Base-by-base conservation (phyloP, 1,139 yeast species). In the Pichia sp. region DNA sequence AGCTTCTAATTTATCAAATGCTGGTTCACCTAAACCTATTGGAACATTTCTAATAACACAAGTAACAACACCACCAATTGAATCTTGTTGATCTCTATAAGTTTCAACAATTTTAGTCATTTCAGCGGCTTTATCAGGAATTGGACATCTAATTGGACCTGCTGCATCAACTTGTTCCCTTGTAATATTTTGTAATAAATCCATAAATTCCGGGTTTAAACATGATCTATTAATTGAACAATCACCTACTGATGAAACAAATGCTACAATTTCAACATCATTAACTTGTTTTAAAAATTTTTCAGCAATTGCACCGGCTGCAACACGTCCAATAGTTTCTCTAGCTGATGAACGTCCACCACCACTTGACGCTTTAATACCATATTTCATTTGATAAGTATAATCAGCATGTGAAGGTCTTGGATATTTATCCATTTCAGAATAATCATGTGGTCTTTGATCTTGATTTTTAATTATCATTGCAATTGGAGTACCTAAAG, bases 231-330 rank as follows among this genome's bases (percentile, higher is more conserved):
- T 73, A 78, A 89, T 83, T 55, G 82, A 70, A 43, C 86, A 73
- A 31, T 74, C 72, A 32, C 98, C 98, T 52, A 92, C 95, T 50
- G 87, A 84, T 20, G 95, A 79, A 30, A 92, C 97, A 68, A 94
- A 92, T 0, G 97, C 98, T 34, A 92, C 97, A 59, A 92, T 87
- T 66, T 94, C 98, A 40, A 92, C 94, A 49, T 79, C 78, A 62
- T 84, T 82, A 45, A 86, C 84, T 57, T 83, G 80, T 43, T 70
- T 62, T 60, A 92, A 74, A 55, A 87, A 80, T 69, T 89, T 90
- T 65, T 92, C 98, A 38, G 98, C 98, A 65, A 92, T 82, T 48
- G 97, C 97, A 55, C 97, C 97, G 12, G 97, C 98, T 41, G 98
- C 98, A 43, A 92, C 98, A 64, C 98, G 78, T 45, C 97, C 98